Evolutionary conservation across 108 stramenopile species (phyloP), one percentile per base, ranked within the genome.

Genomic region (Nitzschia sp.): DNA sequence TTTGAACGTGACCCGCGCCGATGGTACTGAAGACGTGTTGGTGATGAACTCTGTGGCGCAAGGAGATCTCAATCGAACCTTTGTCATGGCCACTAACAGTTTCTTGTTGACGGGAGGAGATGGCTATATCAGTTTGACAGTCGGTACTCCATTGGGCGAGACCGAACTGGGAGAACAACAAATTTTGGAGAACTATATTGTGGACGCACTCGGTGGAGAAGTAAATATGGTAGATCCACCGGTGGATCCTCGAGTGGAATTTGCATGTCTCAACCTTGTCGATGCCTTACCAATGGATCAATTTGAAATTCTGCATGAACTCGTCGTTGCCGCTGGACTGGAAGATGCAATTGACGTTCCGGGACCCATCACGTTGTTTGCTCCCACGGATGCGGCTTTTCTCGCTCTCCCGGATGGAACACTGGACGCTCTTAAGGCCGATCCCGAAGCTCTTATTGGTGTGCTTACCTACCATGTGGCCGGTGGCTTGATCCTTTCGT

Each of bases 21-120:
- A 19, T 19, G 50, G 50, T 16, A 23, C 50, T 6, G 21, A 52
- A 52, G 50, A 52, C 50, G n/a, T 52, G n/a, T 5, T 52, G 5
- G n/a, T 52, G 4, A 17, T 6, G 4, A 23, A 52, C n/a, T 52
- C n/a, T 19, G n/a, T 17, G 21, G 23, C 23, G 8, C 8, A 16
- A 19, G 50, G 50, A 19, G 50, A 52, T 23, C 21, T 52, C 6
- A 19, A 31, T 26, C 31, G 57, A 8, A 58, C 57, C 25, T 58
- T 33, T 58, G 57, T 58, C 32, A n/a, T 58, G 57, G 57, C 57
- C 9, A 58, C 57, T 6, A 58, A 58, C 29, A 25, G 25, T 58
- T 58, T 58, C 57, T n/a, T 29, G 9, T n/a, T 33, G 28, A 58
- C 57, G n/a, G 57, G 57, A 8, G 57, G 57, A 33, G 57, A 58